Evolutionary conservation across 2,329 filamentous ascomycete genomes (phyloP).

Genomic region (Lachnellula willkommii): DNA sequence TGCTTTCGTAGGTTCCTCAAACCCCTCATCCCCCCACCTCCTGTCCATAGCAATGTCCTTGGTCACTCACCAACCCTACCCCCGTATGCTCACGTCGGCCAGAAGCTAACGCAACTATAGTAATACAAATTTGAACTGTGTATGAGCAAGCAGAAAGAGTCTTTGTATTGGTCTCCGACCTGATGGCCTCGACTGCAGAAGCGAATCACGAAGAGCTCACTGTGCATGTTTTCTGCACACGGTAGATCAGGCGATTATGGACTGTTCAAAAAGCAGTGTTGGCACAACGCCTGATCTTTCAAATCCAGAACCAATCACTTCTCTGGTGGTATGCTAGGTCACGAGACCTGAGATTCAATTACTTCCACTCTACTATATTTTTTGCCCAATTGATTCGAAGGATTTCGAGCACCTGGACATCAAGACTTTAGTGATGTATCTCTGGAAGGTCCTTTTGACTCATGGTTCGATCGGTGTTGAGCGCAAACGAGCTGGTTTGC

Average conservation of each 20-base stretch:
- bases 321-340: slow-evolving; percentile 3
- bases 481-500: slow-evolving; percentile 7
- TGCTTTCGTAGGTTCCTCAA: neutral
- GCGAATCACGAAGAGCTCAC: slow-evolving; percentile 11
- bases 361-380: slow-evolving; percentile 7
- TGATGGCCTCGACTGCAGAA: slow-evolving; percentile 6
- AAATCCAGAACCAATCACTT: slow-evolving; percentile 1
- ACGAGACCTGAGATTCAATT: slow-evolving; percentile 1
- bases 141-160: slow-evolving; percentile 8
- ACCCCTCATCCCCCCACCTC: too few relatives aligned
- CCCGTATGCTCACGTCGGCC: too few relatives aligned
- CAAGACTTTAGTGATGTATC: neutral
- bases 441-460: slow-evolving; percentile 1
- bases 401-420: too few relatives aligned
- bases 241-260: slow-evolving; percentile 10
- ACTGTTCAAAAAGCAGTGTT: slow-evolving; percentile 11
- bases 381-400: neutral
- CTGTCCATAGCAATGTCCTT: too few relatives aligned
- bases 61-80: too few relatives aligned
- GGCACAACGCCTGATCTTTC: slow-evolving; percentile 6
- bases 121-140: slow-evolving; percentile 9
- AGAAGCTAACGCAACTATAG: neutral
- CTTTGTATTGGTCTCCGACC: slow-evolving; percentile 7
- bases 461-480: slow-evolving; percentile 6
- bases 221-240: slow-evolving; percentile 5